Evolutionary conservation across 306 rosid species (phyloP).

Genomic region (Lupinus albus): DNA sequence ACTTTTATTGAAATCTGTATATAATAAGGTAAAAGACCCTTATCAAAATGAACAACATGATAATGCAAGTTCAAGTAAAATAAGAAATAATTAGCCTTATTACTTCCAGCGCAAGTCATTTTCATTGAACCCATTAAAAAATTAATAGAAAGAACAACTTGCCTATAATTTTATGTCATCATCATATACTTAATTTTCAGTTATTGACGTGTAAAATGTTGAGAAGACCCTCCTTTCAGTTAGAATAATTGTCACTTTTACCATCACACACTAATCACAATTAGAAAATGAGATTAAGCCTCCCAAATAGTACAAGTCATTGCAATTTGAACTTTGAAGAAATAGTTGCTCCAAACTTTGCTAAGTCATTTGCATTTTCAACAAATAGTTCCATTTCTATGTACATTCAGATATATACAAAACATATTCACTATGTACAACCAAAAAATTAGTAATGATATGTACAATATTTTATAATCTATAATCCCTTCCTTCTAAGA

Average conservation of each 20-base stretch:
- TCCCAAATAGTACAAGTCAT: background rate
- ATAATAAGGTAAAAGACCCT: background rate
- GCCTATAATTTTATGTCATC: background rate
- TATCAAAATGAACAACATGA: background rate
- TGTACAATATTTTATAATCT: background rate
- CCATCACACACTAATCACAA: background rate
- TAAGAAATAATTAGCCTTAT: slow-evolving; percentile 15
- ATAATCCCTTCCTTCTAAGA: slow-evolving; percentile 50
- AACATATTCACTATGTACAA: background rate
- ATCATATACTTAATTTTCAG: background rate
- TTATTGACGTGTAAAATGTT: background rate
- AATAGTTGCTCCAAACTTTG: background rate
- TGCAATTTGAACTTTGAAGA: slow-evolving; percentile 24
- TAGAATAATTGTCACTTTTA: slow-evolving; percentile 1
- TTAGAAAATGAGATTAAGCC: background rate
- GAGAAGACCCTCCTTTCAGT: background rate
- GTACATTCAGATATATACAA: slow-evolving; percentile 21
- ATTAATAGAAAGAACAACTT: background rate
- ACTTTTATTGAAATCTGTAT: background rate
- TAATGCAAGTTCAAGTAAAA: slow-evolving; percentile 7
- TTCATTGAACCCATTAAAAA: slow-evolving; percentile 23
- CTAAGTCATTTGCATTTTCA: slow-evolving; percentile 2
- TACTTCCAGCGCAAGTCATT: slow-evolving; percentile 37
- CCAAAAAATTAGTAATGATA: background rate
- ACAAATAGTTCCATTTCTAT: too few relatives aligned